Evolutionary conservation across 768 basidiomycete species (phyloP).

Genomic region (Boletus sp.): DNA sequence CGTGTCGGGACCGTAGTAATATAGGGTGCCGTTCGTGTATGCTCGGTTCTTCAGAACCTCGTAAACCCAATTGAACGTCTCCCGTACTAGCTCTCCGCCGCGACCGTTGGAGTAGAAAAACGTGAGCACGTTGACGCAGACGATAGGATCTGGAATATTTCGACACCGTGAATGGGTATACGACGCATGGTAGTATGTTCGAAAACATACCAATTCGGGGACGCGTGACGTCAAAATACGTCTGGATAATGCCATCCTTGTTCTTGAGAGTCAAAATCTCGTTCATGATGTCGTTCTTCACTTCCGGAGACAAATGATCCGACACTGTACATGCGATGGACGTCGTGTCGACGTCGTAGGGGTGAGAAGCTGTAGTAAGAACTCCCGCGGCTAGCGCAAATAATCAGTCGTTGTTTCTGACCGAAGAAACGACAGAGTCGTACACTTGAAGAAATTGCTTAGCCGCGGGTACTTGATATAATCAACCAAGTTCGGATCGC

Average conservation of each 20-base stretch:
- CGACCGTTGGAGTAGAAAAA: slow-evolving; percentile 21
- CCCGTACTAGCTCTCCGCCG: slow-evolving; percentile 10
- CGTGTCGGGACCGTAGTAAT: slow-evolving; percentile 17
- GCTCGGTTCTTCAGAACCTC: slow-evolving; percentile 20
- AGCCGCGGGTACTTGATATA: slow-evolving; percentile 18
- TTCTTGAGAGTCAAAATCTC: slow-evolving; percentile 14
- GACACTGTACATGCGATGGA: slow-evolving; percentile 19
- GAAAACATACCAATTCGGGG: slow-evolving; percentile 18
- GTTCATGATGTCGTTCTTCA: slow-evolving; percentile 23
- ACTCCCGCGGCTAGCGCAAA: slow-evolving; percentile 1
- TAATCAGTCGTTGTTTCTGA: background rate
- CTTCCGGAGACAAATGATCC: slow-evolving; percentile 4
- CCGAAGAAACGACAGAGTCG: background rate
- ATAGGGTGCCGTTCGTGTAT: slow-evolving; percentile 16
- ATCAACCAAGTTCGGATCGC: slow-evolving; percentile 18
- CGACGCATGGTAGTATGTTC: background rate
- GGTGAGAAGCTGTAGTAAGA: slow-evolving; percentile 11
- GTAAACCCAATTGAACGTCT: slow-evolving; percentile 21
- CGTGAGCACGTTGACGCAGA: slow-evolving; percentile 17
- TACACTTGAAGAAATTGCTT: slow-evolving; percentile 23
- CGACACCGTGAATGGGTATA: background rate
- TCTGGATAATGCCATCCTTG: slow-evolving; percentile 18
- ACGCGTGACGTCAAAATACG: slow-evolving; percentile 18
- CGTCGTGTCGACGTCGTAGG: slow-evolving; percentile 17
- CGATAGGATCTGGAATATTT: slow-evolving; percentile 10